Evolutionary conservation across 345 rosid species (phyloP).

Genomic region (Odontarrhena argentea): DNA sequence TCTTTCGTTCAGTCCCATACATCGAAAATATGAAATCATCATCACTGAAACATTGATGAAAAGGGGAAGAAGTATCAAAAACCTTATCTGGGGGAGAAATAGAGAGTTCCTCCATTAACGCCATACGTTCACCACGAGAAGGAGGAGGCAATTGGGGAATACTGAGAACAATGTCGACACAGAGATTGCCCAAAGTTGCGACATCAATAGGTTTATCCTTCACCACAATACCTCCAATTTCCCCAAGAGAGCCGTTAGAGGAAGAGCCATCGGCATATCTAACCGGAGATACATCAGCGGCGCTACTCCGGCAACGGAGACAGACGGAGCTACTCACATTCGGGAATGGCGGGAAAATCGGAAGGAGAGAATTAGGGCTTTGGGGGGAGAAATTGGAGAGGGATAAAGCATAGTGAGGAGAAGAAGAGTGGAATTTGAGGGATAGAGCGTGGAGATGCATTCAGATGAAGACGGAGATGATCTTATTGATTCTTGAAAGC

Average conservation of each 20-base stretch:
- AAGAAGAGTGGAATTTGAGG: conserved; percentile 40
- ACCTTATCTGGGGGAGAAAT: conserved; percentile 91
- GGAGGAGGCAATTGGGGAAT: conserved; percentile 82
- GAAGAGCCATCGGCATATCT: conserved; percentile 38
- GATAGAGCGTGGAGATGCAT: conserved; percentile 58
- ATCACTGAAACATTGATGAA: conserved; percentile 9
- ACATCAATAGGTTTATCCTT: conserved; percentile 61
- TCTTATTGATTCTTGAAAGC: conserved; percentile 6
- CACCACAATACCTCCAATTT: conserved; percentile 36
- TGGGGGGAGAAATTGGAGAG: conserved; percentile 31
- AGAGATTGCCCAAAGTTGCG: conserved; percentile 88
- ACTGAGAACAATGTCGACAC: conserved; percentile 87
- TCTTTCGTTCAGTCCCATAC: not conserved
- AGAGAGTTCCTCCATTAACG: conserved; percentile 71
- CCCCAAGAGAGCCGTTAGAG: conserved; percentile 36
- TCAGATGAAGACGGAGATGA: conserved; percentile 23
- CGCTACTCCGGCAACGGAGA: conserved; percentile 37
- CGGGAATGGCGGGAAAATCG: conserved; percentile 35
- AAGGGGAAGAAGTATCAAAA: not conserved
- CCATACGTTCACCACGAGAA: conserved; percentile 54
- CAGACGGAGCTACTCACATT: conserved; percentile 24
- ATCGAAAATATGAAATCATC: not conserved
- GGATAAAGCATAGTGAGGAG: conserved; percentile 42
- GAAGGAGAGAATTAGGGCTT: conserved; percentile 45
- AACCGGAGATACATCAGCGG: conserved; percentile 43